Base-by-base conservation (phyloP, 2,329 filamentous ascomycete species). In the Teratosphaeriaceae sp. region DNA sequence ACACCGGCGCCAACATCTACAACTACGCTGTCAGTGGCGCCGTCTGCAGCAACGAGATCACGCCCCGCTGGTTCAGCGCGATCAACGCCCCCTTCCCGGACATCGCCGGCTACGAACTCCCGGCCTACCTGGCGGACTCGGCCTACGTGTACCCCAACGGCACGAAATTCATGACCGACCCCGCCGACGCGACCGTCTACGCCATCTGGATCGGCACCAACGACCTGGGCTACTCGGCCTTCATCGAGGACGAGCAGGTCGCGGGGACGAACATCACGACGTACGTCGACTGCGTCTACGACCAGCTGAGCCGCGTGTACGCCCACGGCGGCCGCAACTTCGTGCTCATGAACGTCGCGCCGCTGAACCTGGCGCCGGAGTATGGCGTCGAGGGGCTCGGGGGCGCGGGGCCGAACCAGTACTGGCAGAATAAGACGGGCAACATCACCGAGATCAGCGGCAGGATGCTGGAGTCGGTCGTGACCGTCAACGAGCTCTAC, bases 151-250 rank as follows among this genome's bases (percentile, higher is more conserved):
- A 49, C 12, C 47, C 60, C 1, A 64, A 67, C 42, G 66, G 66
- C 41, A 65, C 58, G 1, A 62, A 63, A 5, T 64, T 66, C 55
- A 62, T 75, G 44, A 57, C 62, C 24, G 65, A 68, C 35, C 71
- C 68, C 2, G 53, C 72, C 1, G 64, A 75, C 22, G 79, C 80
- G 49, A 86, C 84, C 0, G 79, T 86, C 2, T 89, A 88, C 56
- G 73, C 79, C 1, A 74, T 89, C 39, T 89, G 83, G 83, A 88
- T 89, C 54, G 85, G 85, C 2, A 88, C 84, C 19, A 90, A 90
- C 58, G 85, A 92, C 56, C 68, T 90, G 8, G 84, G 85, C 18
- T 71, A 69, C 44, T 64, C 71, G 40, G 82, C 75, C 7, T 83
- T 88, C 57, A 61, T 89, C 23, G 78, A 74, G 3, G 82, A 87